phyloP scores from a whole-genome alignment of 768 basidiomycete genomes.

The Pulveroboletus sp. region DNA sequence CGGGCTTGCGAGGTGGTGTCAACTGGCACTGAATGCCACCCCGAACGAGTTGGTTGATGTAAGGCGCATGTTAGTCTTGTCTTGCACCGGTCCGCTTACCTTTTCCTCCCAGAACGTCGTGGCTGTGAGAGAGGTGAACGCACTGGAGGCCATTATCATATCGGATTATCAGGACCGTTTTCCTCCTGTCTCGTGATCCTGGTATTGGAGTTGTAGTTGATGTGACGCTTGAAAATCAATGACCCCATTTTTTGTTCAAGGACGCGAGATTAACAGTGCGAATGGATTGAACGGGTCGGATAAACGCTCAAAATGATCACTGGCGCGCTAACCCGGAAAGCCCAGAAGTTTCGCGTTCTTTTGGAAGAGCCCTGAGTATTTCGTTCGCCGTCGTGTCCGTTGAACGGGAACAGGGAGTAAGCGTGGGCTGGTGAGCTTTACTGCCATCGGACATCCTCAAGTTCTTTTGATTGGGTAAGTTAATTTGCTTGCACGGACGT shows the following conservation, averaged over 20 bases:
- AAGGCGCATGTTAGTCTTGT: constrained; percentile 31
- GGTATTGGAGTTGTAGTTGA: not conserved
- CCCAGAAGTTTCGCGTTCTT: no score
- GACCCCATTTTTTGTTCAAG: not conserved
- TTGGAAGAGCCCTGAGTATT: no score
- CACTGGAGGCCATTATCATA: constrained; percentile 72
- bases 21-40: constrained; percentile 58
- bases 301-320: no score
- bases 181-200: constrained; percentile 16
- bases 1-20: constrained; percentile 76
- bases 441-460: no score
- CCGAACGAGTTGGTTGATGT: constrained; percentile 87
- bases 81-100: constrained; percentile 1
- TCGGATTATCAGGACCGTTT: constrained; percentile 59
- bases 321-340: no score
- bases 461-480: no score
- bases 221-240: not conserved
- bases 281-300: not conserved
- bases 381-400: no score
- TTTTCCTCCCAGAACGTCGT: constrained; percentile 49
- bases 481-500: no score
- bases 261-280: not conserved
- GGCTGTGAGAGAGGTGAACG: constrained; percentile 60
- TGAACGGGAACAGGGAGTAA: no score
- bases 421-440: no score